Conservation (phyloP, 768 basidiomycete genomes). For the Russula vinacea region DNA sequence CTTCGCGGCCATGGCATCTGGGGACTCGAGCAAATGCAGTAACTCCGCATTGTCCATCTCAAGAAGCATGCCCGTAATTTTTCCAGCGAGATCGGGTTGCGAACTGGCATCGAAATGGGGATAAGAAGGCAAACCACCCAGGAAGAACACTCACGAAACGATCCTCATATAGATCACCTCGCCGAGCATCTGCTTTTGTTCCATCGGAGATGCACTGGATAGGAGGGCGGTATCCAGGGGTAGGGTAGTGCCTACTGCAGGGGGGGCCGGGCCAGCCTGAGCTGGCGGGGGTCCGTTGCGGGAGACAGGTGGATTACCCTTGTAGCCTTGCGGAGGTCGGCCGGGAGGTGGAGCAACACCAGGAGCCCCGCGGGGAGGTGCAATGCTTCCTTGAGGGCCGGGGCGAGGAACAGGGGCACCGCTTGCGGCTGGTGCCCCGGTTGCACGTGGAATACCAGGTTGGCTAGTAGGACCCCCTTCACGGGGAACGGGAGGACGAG, state of each 20-base stretch:
- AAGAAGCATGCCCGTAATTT: conserved; percentile 97
- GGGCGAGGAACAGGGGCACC: conserved; percentile 56
- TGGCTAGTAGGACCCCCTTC: conserved; percentile 59
- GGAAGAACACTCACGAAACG: conserved; percentile 53
- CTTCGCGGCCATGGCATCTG: conserved; percentile 83
- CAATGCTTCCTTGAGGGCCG: conserved; percentile 48
- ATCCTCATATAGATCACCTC: conserved; percentile 96
- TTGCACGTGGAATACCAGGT: conserved; percentile 58
- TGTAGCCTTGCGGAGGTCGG: conserved; percentile 39
- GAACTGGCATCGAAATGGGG: conserved; percentile 43
- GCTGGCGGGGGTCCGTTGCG: conserved; percentile 37
- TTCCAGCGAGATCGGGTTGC: conserved; percentile 93
- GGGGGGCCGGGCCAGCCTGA: conserved; percentile 45
- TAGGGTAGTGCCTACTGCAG: conserved; percentile 43
- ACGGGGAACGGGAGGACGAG: conserved; percentile 61
- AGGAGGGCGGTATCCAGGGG: conserved; percentile 61
- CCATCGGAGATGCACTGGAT: conserved; percentile 58
- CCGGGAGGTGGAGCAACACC: conserved; percentile 46
- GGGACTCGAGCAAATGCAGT: conserved; percentile 78
- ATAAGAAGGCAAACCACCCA: conserved; percentile 23
- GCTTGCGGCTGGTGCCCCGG: conserved; percentile 49
- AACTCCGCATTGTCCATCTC: conserved; percentile 99
- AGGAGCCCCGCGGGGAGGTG: conserved; percentile 45
- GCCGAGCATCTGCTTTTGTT: conserved; percentile 99
- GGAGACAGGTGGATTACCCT: conserved; percentile 36